phyloP scores from a whole-genome alignment of 257 asterid species.

The Plantago ovata region DNA sequence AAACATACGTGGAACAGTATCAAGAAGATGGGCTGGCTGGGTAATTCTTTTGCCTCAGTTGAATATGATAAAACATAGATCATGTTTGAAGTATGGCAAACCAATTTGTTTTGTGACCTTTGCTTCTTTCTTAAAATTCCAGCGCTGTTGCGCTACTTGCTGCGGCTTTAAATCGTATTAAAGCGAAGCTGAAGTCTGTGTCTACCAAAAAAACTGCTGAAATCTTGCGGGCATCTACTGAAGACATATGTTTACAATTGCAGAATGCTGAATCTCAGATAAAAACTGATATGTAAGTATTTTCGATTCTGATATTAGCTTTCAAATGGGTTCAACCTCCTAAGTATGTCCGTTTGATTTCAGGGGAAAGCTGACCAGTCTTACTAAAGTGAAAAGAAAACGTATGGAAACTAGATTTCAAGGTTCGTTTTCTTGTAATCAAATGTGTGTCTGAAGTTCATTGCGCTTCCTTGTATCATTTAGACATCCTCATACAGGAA shows the following conservation, averaged over 20 bases:
- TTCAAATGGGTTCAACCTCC: conserved; percentile 17
- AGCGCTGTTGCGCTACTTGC: conserved; percentile 68
- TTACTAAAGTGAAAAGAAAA: conserved; percentile 52
- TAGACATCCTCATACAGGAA: not conserved
- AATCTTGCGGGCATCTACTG: conserved; percentile 64
- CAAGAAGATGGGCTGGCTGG: conserved; percentile 61
- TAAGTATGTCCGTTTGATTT: conserved; percentile 29
- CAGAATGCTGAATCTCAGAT: conserved; percentile 71
- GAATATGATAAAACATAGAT: conserved; percentile 17
- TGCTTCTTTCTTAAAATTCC: conserved; percentile 29
- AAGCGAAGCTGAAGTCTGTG: conserved; percentile 60
- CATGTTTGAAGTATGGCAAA: conserved; percentile 17
- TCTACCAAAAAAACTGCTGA: conserved; percentile 61
- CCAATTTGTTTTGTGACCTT: conserved; percentile 10
- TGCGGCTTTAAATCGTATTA: conserved; percentile 60
- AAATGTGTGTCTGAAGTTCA: conserved; percentile 5
- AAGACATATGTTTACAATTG: conserved; percentile 52
- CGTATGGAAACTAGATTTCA: conserved; percentile 57
- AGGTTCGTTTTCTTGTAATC: conserved; percentile 44
- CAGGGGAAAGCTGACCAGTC: conserved; percentile 67
- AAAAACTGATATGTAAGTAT: conserved; percentile 63
- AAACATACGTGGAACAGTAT: conserved; percentile 41
- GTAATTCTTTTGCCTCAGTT: conserved; percentile 35
- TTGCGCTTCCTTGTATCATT: conserved; percentile 6
- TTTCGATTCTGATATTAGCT: conserved; percentile 18